A percentile compares a stretch with the other conserved stretches of the same genome.
Evolutionary conservation across 345 rosid genomes (phyloP).

Genomic region (Raphanus raphanistrum): DNA sequence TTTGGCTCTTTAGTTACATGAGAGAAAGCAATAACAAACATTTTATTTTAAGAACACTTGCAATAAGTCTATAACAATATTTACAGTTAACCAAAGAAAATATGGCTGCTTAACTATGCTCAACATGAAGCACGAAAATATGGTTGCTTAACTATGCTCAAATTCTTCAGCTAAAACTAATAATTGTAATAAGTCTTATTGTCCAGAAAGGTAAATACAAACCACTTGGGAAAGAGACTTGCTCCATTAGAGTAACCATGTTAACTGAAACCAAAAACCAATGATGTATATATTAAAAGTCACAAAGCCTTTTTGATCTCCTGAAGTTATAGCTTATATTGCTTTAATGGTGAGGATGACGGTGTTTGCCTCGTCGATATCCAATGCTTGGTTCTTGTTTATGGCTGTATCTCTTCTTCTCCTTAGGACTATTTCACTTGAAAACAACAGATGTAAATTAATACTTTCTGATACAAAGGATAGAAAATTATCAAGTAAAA

Average conservation of each 20-base stretch:
- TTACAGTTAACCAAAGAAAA: not conserved
- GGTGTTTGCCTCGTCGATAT: slow-evolving; percentile 36
- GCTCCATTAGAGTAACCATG: not conserved
- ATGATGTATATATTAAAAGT: not conserved
- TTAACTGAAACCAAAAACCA: not conserved
- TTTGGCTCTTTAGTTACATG: slow-evolving; percentile 4
- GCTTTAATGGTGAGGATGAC: slow-evolving; percentile 23
- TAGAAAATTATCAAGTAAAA: too few relatives aligned
- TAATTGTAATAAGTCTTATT: not conserved
- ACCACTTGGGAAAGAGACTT: slow-evolving; percentile 15
- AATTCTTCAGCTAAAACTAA: slow-evolving; percentile 9
- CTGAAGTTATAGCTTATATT: not conserved
- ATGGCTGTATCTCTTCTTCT: slow-evolving; percentile 20
- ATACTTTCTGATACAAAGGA: slow-evolving; percentile 5
- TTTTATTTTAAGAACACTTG: slow-evolving; percentile 5
- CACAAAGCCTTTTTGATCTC: slow-evolving; percentile 20
- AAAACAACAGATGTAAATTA: not conserved
- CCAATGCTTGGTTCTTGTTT: slow-evolving; percentile 21
- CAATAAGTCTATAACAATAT: not conserved
- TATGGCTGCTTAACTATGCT: not conserved
- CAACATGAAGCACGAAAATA: not conserved
- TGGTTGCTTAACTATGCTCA: not conserved
- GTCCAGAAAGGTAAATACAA: not conserved
- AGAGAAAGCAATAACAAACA: slow-evolving; percentile 4
- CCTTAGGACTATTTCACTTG: slow-evolving; percentile 33